Evolutionary conservation across 2,329 filamentous ascomycete genomes (phyloP), one percentile per base, ranked within the genome.

Genomic region (Colletotrichum nymphaeae): DNA sequence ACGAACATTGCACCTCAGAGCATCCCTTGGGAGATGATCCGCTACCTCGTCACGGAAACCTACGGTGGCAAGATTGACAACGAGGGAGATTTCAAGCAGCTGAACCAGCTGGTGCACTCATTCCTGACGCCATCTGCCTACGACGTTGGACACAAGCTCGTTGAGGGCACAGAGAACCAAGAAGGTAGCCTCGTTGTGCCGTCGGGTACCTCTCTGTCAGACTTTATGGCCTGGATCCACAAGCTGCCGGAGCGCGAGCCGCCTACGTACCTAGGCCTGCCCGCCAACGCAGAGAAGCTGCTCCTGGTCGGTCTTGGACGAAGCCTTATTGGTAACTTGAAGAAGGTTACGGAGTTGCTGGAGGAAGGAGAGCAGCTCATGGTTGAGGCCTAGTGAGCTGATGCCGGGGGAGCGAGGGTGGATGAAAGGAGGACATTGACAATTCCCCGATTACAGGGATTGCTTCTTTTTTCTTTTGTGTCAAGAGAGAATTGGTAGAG

Each of bases 61-160:
- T 99, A 99, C 80, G 97, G 97, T 76, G 97, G 97, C 82, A 99
- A 99, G 87, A 95, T 99, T 78, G 97, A 99, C 80, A 91, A 98
- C 80, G 93, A 95, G 76, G 92, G 86, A 55, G 97, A 99, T 84
- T 98, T 97, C 82, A 85, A 86, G 64, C 88, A 92, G 57, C 90
- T 99, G 19, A 87, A 88, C 58, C 85, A 89, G 70, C 89, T 99
- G 3, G 96, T 99, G 62, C 84, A 91, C 56, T 89, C 88, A 37
- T 92, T 97, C 82, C 88, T 99, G 76, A 98, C 95, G 0, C 94
- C 95, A 0, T 90, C 93, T 1, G 97, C 97, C 3, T 99, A 97
- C 80, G 97, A 99, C 72, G 93, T 95, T 60, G 94, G 96, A 70
- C 95, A 98, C 87, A 94, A 94, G 81, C 89, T 99, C 14, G 94